A percentile compares a stretch with the other conserved stretches of the same genome.
phyloP scores from a whole-genome alignment of 2,329 filamentous ascomycete genomes.

The Botryotinia calthae region DNA sequence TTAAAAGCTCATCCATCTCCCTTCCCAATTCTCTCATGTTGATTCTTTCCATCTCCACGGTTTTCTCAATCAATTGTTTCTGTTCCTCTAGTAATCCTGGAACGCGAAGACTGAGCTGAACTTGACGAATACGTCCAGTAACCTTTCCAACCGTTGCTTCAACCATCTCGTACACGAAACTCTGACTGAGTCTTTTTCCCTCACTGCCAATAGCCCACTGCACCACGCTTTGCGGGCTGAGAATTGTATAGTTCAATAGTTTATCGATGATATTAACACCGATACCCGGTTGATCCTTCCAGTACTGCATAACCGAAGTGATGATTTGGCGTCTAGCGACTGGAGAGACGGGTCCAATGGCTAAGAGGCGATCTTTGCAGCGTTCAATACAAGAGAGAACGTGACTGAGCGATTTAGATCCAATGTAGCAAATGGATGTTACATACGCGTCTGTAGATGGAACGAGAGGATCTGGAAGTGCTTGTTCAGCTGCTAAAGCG shows the following conservation, averaged over 20 bases:
- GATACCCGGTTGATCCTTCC: slow-evolving; percentile 87
- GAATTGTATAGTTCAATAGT: slow-evolving; percentile 92
- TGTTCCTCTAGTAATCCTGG: slow-evolving; percentile 52
- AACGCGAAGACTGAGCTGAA: slow-evolving; percentile 62
- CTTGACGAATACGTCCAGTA: slow-evolving; percentile 78
- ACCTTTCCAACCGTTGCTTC: slow-evolving; percentile 88
- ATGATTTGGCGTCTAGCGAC: slow-evolving; percentile 84
- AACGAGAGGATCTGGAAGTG: slow-evolving; percentile 71
- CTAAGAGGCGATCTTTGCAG: slow-evolving; percentile 82
- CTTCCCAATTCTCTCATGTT: slow-evolving; percentile 78
- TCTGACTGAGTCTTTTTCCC: slow-evolving; percentile 62
- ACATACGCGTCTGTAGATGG: slow-evolving; percentile 92
- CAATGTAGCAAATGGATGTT: slow-evolving; percentile 88
- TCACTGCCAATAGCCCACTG: slow-evolving; percentile 79
- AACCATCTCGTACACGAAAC: slow-evolving; percentile 86
- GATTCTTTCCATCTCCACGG: slow-evolving; percentile 64
- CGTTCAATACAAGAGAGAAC: slow-evolving; percentile 94
- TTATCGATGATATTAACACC: slow-evolving; percentile 94
- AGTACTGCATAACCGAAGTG: slow-evolving; percentile 85
- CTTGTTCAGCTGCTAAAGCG: slow-evolving; percentile 66
- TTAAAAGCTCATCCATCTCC: slow-evolving; percentile 74
- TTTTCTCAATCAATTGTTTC: slow-evolving; percentile 55
- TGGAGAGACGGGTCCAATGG: slow-evolving; percentile 72
- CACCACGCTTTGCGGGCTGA: slow-evolving; percentile 80
- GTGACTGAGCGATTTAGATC: slow-evolving; percentile 93